These are phyloP conservation scores for Skeletonema marinoi DNA, from an alignment of 108 stramenopile species.

Conservation along the genomic window DNA sequence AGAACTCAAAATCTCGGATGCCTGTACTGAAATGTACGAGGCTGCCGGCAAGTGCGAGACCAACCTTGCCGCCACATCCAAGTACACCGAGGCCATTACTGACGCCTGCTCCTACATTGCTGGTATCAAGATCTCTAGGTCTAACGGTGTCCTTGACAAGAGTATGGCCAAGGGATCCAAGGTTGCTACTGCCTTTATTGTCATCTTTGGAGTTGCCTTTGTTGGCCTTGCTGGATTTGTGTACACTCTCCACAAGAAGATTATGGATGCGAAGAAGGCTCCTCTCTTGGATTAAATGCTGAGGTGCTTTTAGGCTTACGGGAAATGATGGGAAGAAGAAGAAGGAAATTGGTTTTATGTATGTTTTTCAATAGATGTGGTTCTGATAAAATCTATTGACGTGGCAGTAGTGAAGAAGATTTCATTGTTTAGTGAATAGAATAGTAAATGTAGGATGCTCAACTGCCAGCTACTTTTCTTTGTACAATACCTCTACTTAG, in stretches of 20 bases:
- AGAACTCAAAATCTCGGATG: constrained; percentile 18
- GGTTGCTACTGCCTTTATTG: constrained; percentile 55
- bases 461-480: background rate
- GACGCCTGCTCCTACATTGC: constrained; percentile 26
- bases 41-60: constrained; percentile 36
- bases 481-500: background rate
- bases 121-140: constrained; percentile 25
- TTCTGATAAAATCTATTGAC: too few relatives aligned
- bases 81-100: constrained; percentile 1
- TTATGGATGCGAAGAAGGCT: constrained; percentile 3
- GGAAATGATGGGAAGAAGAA: too few relatives aligned
- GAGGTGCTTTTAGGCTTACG: too few relatives aligned
- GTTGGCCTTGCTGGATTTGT: constrained; percentile 54
- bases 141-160: constrained; percentile 11
- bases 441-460: background rate
- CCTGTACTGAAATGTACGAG: constrained; percentile 24
- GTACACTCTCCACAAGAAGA: constrained; percentile 45
- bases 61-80: background rate
- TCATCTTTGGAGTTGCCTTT: constrained; percentile 53
- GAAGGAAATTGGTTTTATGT: background rate
- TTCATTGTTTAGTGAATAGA: too few relatives aligned
- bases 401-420: too few relatives aligned
- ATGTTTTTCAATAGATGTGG: too few relatives aligned
- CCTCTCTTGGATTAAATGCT: background rate
- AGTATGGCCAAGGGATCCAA: constrained; percentile 19